Base-by-base conservation (phyloP, 352 stramenopile species). In the Globisporangium parvum region DNA sequence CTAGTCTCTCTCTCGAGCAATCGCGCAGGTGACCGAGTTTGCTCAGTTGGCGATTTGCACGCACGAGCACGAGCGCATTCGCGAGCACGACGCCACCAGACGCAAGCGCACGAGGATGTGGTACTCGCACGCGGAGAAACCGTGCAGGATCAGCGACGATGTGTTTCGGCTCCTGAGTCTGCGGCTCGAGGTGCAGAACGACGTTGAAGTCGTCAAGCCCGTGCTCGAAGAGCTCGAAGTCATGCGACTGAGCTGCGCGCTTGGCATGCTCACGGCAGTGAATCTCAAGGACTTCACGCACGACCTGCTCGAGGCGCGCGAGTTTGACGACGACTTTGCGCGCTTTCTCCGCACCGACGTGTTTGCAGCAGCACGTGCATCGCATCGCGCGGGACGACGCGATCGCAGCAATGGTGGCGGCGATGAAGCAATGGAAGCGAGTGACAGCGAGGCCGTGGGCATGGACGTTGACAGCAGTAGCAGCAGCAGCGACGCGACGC, bases 221-320 rank as follows among this genome's bases (percentile, higher is more conserved):
- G 71, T 91, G 31, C 55, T 91, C 18, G 62, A 77, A 6, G 83
- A 93, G 44, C 26, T 80, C 31, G 83, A 91, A 21, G 68, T 93
- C 6, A 68, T 89, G 59, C 79, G 79, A 0, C 58, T 93, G 51
- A 75, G 82, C 53, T 75, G 64, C 35, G 66, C 62, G 24, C 65
- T 93, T 0, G 73, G 73, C 33, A 72, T 80, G 65, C 46, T 89
- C 20, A 63, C 69, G 6, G 67, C 53, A 1, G 62, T 82, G n/a
- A 80, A 67, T 24, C 33, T 55, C 3, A 75, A 75, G 24, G 77
- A 89, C 26, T 87, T 86, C 35, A 66, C 80, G 51, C 61, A 66
- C 40, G 66, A 79, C n/a, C 61, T 87, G 65, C 65, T 88, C 5
- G 66, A 74, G 18, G 60, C 77, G 0, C 51, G 51, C 24, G 74